Evolutionary conservation across 345 rosid species (phyloP), one percentile per base, ranked within the genome.

Genomic region (Durio zibethinus): DNA sequence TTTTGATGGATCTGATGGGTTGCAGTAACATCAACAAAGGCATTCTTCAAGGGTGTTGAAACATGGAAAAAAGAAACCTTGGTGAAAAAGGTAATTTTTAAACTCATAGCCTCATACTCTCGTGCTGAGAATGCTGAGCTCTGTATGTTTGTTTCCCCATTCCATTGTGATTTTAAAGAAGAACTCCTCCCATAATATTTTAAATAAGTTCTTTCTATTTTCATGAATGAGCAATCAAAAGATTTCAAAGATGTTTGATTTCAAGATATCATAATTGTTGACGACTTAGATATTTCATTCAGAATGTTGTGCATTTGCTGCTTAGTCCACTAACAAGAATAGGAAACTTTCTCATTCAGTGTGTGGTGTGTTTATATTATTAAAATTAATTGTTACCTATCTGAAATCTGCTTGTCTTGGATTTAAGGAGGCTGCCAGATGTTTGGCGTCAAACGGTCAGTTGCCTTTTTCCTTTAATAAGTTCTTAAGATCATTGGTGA

Each of bases 1-100:
- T 45, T 43, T 40, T 31, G 25, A 36, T 47, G 12, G 5, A 27
- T 33, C 2, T 31, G 29, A 29, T 77, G 79, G 62, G 76, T 53
- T 83, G 76, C 76, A 92, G 94, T 89, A 10, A 93, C 97, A 23
- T 88, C 97, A 31, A 86, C 91, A 21, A 93, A 87, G 84, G 95
- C 93, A 78, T 93, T 89, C 84, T 74, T 93, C 25, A 91, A 92
- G 75, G 97, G 97, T 59, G 82, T 85, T 50, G 93, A 92, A 78
- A 92, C 92, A 61, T 92, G 97, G 94, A 89, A 84, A 29, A 92
- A 90, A 62, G 95, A 91, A 83, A 89, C 92, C 47, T 75, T 93
- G 63, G 43, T 84, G 86, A 93, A 87, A 77, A 79, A 80, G 88
- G 93, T 88, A 78, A 63, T 25, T 60, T 72, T 60, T 43, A 25